Conservation (phyloP, 2,329 filamentous ascomycete species). For the Penicillium polonicum region DNA sequence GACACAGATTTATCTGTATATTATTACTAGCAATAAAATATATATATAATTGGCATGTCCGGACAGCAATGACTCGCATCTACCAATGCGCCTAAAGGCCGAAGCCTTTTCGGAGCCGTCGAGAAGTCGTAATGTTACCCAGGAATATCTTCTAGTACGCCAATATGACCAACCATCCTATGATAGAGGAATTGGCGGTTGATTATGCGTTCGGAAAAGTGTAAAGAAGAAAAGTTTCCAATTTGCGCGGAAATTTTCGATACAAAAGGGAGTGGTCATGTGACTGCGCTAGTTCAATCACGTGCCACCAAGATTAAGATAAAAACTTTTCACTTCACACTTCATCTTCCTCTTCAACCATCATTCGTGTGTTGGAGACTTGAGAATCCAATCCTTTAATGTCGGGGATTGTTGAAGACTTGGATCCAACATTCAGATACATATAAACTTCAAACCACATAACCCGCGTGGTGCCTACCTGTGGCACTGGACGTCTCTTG, state of each 20-base stretch:
- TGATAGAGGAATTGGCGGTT: constrained; percentile 46
- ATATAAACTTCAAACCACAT: constrained; percentile 21
- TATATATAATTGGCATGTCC: constrained; percentile 29
- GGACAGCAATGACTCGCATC: constrained; percentile 41
- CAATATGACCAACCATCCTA: constrained; percentile 52
- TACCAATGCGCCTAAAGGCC: constrained; percentile 32
- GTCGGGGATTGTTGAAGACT: constrained; percentile 6
- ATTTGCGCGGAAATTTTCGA: constrained; percentile 13
- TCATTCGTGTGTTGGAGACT: neutral
- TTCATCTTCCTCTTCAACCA: neutral
- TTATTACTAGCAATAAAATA: neutral
- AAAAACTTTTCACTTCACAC: constrained; percentile 7
- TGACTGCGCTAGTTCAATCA: constrained; percentile 9
- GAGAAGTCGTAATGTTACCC: constrained; percentile 34
- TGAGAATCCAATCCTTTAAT: constrained; percentile 9
- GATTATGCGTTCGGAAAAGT: constrained; percentile 51
- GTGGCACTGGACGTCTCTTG: constrained; percentile 39
- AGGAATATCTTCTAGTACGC: constrained; percentile 44
- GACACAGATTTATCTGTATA: neutral
- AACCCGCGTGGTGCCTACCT: constrained; percentile 26
- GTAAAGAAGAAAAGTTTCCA: constrained; percentile 34
- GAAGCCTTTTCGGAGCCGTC: constrained; percentile 31
- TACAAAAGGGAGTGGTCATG: constrained; percentile 15
- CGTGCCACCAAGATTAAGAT: constrained; percentile 8
- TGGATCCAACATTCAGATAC: neutral